A percentile compares a stretch with the other conserved stretches of the same genome.
These are phyloP conservation scores for Plasmodium yoelii DNA, from an alignment of 169 alveolate genomes.

Conservation along the genomic window DNA sequence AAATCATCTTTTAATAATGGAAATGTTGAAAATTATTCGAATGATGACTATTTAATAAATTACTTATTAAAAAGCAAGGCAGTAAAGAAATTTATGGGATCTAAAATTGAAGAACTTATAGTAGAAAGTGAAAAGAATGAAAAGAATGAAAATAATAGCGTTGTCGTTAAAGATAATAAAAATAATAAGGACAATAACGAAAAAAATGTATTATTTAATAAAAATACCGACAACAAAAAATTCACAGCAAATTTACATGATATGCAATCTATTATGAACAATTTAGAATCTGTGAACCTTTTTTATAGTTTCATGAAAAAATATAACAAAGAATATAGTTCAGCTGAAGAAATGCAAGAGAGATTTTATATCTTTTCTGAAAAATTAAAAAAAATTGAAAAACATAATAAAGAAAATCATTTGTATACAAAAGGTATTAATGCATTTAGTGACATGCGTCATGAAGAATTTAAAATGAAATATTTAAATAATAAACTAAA, in stretches of 20 bases:
- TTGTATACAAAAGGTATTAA: constrained; percentile 74
- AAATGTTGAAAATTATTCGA: neutral
- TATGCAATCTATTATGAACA: constrained; percentile 38
- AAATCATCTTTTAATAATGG: neutral
- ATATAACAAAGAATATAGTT: constrained; percentile 24
- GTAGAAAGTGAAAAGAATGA: constrained; percentile 1
- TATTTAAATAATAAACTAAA: constrained; percentile 22
- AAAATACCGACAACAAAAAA: constrained; percentile 3
- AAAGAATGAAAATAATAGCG: neutral
- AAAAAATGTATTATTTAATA: neutral
- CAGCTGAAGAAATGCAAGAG: constrained; percentile 37
- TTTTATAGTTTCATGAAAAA: constrained; percentile 54
- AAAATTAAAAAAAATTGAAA: constrained; percentile 37
- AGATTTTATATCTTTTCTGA: constrained; percentile 56
- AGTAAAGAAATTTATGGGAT: constrained; percentile 53
- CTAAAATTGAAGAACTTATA: constrained; percentile 33
- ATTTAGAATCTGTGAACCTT: constrained; percentile 49
- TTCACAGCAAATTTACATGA: constrained; percentile 5
- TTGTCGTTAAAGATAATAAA: neutral
- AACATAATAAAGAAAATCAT: constrained; percentile 41
- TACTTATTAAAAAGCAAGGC: constrained; percentile 36
- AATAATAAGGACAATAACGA: neutral
- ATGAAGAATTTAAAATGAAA: constrained; percentile 73
- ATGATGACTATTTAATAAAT: constrained; percentile 33
- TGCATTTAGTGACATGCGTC: constrained; percentile 77